Base-by-base conservation (phyloP, 768 basidiomycete genomes). In the Calocybe cyanea region DNA sequence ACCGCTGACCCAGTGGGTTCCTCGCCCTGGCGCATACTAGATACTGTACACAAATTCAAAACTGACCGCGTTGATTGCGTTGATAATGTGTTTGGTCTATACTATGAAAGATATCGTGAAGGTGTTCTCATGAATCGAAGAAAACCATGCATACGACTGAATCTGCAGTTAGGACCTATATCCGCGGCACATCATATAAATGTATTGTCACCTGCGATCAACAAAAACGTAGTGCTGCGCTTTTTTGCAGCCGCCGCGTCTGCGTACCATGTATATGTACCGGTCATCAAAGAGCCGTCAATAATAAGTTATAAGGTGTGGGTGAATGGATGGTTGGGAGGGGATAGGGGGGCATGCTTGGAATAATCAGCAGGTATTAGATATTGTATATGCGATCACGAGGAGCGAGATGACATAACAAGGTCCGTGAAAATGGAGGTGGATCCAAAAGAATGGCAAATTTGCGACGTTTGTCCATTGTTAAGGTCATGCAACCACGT, bases 401-500 rank as follows among this genome's bases (percentile, higher is more conserved):
- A 37, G 54, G 51, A 52, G 48, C 41, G 47, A 34, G 43, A 45
- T 42, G 35, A 31, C 40, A 39, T 36, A 43, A 31, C 25, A n/a
- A 14, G 25, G 34, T 7, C 36, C n/a, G 17, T 18, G 10, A 42
- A 24, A 20, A 30, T 19, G 38, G 43, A 20, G 15, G 28, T 25
- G 18, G 11, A 20, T 30, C 38, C 41, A 44, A 31, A 43, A 28
- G n/a, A 28, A 37, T 19, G 33, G 36, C 32, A 38, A 38, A 24
- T 25, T 11, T 23, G 36, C 14, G 31, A 6, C 18, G 30, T 8
- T 38, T 24, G 25, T 35, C 21, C 34, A 18, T 15, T 36, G 28
- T 43, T 25, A 41, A 20, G 9, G 35, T 65, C 69, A 92, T 57
- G 86, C 88, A 49, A 91, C 79, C 17, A 92, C 83, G 61, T 92